These are phyloP conservation scores for Colletotrichum chrysophilum DNA, from an alignment of 2,329 filamentous ascomycete species.

Conservation along the genomic window DNA sequence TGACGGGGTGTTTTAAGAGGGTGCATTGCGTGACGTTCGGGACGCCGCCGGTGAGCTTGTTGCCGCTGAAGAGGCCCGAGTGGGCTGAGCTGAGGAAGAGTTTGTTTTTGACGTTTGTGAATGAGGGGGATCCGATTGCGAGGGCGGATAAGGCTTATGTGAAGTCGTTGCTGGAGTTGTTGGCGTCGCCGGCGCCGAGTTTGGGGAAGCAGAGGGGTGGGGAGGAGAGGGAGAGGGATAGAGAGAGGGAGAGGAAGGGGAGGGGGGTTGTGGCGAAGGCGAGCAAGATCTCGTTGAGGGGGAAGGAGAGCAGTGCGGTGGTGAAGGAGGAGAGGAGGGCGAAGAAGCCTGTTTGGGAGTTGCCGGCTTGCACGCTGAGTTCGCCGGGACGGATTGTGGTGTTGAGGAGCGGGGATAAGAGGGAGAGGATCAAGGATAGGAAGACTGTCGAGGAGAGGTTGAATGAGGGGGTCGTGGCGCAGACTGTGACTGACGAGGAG, in stretches of 20 bases:
- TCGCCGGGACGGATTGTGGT: slow-evolving; percentile 74
- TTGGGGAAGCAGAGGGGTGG: not conserved
- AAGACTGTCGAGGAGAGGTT: slow-evolving; percentile 56
- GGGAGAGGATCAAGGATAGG: slow-evolving; percentile 41
- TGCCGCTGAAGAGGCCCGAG: slow-evolving; percentile 68
- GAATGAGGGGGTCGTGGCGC: slow-evolving; percentile 69
- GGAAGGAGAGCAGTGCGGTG: slow-evolving; percentile 14
- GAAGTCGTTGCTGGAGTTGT: slow-evolving; percentile 73
- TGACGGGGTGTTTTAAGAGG: slow-evolving; percentile 75
- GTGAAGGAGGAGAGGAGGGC: slow-evolving; percentile 31
- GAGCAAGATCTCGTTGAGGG: not conserved
- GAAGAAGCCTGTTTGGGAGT: slow-evolving; percentile 57
- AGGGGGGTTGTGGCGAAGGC: not conserved
- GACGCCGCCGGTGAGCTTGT: slow-evolving; percentile 76
- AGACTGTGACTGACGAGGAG: slow-evolving; percentile 70
- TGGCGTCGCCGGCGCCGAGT: slow-evolving; percentile 63
- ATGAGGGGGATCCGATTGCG: slow-evolving; percentile 84
- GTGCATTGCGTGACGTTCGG: slow-evolving; percentile 88
- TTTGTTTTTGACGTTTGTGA: slow-evolving; percentile 80
- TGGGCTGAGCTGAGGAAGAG: slow-evolving; percentile 61
- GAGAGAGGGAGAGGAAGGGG: slow-evolving; percentile 20
- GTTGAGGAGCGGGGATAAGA: slow-evolving; percentile 57
- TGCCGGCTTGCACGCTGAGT: slow-evolving; percentile 70
- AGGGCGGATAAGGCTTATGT: slow-evolving; percentile 81
- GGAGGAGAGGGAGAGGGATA: not conserved